Base-by-base conservation (phyloP, 2,329 filamentous ascomycete species). In the Colletotrichum navitas region DNA sequence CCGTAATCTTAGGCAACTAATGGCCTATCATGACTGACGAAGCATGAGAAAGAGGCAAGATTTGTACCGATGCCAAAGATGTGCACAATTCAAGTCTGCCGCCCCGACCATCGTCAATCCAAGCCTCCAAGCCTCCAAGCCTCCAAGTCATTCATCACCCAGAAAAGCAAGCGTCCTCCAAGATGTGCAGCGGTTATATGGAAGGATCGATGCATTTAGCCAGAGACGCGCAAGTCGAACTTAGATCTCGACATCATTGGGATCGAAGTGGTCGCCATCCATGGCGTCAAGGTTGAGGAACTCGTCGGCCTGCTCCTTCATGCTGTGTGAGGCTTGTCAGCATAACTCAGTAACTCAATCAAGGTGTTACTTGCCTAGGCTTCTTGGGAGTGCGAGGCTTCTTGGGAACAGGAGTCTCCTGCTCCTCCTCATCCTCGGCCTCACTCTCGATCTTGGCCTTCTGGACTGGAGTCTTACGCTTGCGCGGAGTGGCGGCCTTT, bases 391-490 rank as follows among this genome's bases (percentile, higher is more conserved):
- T 32, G 39, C 73, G 63, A 7, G 60, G 14, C 71, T 80, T 78
- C 45, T 75, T 63, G 51, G 64, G 18, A 12, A 32, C 21, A 21
- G 69, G 66, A 41, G 75, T 74, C 21, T 76, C 75, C 12, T 74
- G 71, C 5, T 77, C 78, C 0, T 75, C 75, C 8, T 74, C 71
- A 4, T 78, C 78, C 0, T 78, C 77, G 1, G 78, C 77, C 1
- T 78, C 76, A 2, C 52, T 32, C 10, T 74, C 51, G 12, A 51
- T 32, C 67, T 75, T 74, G 10, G 62, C 39, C 74, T 78, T 80
- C 69, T 78, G 80, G 32, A 68, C 73, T 0, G 77, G 68, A 0
- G 76, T 68, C 34, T 76, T 73, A 32, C 80, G 78, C 77, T 81
- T 82, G 41, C 77, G 76, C 5, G 78, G 70, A 5, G 78, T 74